Base-by-base conservation (phyloP, 805 yeast species). In the Allodekkera sacchari region DNA sequence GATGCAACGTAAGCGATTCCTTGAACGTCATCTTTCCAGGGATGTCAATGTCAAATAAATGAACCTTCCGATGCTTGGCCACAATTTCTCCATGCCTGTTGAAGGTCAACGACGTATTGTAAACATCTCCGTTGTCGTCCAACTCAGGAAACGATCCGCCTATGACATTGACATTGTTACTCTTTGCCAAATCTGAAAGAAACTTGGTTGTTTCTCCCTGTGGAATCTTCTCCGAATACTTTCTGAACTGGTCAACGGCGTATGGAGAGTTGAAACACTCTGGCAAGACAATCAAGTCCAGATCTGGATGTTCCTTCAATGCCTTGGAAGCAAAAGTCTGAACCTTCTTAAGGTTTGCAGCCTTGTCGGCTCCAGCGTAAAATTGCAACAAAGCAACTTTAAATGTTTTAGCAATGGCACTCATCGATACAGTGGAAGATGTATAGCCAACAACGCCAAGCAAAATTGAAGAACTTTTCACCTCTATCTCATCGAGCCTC, bases 181-280 rank as follows among this genome's bases (percentile, higher is more conserved):
- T 65, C 35, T 64, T 65, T n/a, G 97, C 95, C 42, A 85, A 53
- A 1, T 54, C 50, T 1, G 85, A 63, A 30, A 89, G 58, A 30
- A 82, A 69, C 32, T 55, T 43, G 3, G 89, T 76, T 4, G 77
- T 67, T 37, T 74, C 77, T 5, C 94, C 94, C 2, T 61, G 53
- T 5, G 95, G 94, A 26, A 92, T 82, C n/a, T 55, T 45, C 55
- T 92, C 98, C 3, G 95, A 88, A 52, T 92, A 89, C 37, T 83
- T 77, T 5, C 82, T 73, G 57, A 92, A 92, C 39, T 88, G 80
- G 36, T 73, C 72, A 18, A 85, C 95, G 0, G 94, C 74, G 52
- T 92, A 92, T 3, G 97, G 97, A 2, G 96, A 83, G 55, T 89
- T 92, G 71, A 88, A 89, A 61, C 96, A 87, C 60, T 92, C 97